These are phyloP conservation scores for Mycena capillaripes DNA, from an alignment of 768 basidiomycete genomes.

Conservation along the genomic window DNA sequence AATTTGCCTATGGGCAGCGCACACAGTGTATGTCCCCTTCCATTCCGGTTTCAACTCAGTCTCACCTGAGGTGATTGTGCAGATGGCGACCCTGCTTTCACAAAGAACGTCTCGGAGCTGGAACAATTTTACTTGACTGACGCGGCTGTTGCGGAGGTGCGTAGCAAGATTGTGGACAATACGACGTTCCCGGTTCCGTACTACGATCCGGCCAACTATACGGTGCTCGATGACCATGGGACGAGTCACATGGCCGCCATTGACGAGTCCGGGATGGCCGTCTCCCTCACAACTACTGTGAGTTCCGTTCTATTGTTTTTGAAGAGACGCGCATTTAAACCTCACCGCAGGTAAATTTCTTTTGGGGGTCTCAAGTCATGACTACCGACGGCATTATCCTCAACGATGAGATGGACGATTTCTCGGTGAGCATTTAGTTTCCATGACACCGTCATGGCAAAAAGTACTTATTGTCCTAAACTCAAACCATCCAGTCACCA, in stretches of 20 bases:
- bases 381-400: slow-evolving; percentile 42
- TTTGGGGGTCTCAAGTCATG: slow-evolving; percentile 45
- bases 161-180: slow-evolving; percentile 45
- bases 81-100: slow-evolving; percentile 54
- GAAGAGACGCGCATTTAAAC: not conserved
- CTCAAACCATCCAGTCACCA: slow-evolving; percentile 18
- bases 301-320: not conserved
- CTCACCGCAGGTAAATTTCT: slow-evolving; percentile 40
- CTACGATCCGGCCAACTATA: slow-evolving; percentile 51
- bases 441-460: not conserved
- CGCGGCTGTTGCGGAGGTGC: slow-evolving; percentile 39
- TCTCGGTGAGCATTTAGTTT: slow-evolving; percentile 21
- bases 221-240: slow-evolving; percentile 47
- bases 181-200: slow-evolving; percentile 42
- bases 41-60: slow-evolving; percentile 30
- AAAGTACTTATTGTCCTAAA: not conserved
- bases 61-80: not conserved
- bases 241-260: slow-evolving; percentile 54
- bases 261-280: slow-evolving; percentile 46
- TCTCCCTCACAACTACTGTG: slow-evolving; percentile 45
- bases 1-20: slow-evolving; percentile 52
- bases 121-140: slow-evolving; percentile 47
- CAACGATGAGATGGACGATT: slow-evolving; percentile 49
- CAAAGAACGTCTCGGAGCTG: slow-evolving; percentile 51
- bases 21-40: slow-evolving; percentile 32